Conservation (phyloP, 345 rosid genomes). For the Boechera divaricarpa region DNA sequence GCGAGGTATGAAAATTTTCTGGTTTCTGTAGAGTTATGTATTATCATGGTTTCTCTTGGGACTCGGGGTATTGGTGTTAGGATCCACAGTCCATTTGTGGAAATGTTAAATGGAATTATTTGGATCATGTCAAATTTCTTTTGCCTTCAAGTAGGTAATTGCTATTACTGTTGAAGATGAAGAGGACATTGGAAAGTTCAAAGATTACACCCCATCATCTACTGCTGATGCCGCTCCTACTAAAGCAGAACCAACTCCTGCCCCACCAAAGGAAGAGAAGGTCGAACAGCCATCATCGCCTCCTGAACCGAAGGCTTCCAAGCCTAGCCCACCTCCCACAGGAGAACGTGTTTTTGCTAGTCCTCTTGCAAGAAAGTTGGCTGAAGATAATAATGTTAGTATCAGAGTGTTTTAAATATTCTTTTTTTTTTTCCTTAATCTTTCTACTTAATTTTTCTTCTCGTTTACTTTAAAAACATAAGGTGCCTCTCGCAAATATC, state of each 20-base stretch:
- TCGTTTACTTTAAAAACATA: slow-evolving; percentile 20
- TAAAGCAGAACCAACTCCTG: slow-evolving; percentile 58
- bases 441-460: slow-evolving; percentile 8
- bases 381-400: slow-evolving; percentile 87
- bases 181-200: slow-evolving; percentile 80
- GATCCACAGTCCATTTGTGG: slow-evolving; percentile 26
- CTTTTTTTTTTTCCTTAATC: neutral
- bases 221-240: slow-evolving; percentile 52
- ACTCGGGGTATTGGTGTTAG: neutral
- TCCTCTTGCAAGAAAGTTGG: slow-evolving; percentile 90
- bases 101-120: slow-evolving; percentile 20
- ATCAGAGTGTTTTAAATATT: neutral
- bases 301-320: slow-evolving; percentile 65
- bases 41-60: slow-evolving; percentile 4
- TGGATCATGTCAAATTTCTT: slow-evolving; percentile 29
- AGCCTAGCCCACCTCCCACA: slow-evolving; percentile 56
- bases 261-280: slow-evolving; percentile 64
- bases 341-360: slow-evolving; percentile 88
- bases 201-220: slow-evolving; percentile 82
- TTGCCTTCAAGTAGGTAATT: slow-evolving; percentile 59
- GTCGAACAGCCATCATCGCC: slow-evolving; percentile 59
- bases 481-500: slow-evolving; percentile 86
- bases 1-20: slow-evolving; percentile 66
- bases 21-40: slow-evolving; percentile 25
- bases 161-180: slow-evolving; percentile 96